Conservation (phyloP, 805 yeast genomes). For the Yamadazyma sp. region DNA sequence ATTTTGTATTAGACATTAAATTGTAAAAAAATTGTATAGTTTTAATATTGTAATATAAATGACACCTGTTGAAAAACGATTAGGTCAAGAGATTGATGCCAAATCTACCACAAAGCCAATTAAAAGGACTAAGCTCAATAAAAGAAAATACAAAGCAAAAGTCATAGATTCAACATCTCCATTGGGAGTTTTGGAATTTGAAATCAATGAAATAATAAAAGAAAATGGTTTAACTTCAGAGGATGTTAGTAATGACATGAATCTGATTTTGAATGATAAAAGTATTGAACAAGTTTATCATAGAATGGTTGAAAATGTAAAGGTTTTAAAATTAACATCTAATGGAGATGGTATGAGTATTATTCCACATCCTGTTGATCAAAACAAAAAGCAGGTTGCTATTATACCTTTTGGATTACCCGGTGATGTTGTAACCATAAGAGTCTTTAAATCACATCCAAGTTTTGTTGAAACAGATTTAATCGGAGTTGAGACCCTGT, state of each 20-base stretch:
- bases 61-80: conserved; percentile 7
- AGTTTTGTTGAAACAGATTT: conserved; percentile 73
- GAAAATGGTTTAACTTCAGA: conserved; percentile 41
- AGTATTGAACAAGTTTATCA: conserved; percentile 50
- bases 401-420: conserved; percentile 86
- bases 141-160: conserved; percentile 58
- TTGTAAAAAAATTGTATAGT: conserved; percentile 2
- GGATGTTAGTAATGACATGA: conserved; percentile 63
- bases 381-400: conserved; percentile 53
- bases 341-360: conserved; percentile 88
- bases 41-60: conserved; percentile 1
- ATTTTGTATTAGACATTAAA: too few relatives aligned
- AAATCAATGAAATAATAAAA: conserved; percentile 58
- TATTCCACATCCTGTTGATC: conserved; percentile 53
- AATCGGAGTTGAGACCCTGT: conserved; percentile 41
- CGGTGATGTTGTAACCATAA: conserved; percentile 72
- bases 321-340: conserved; percentile 58
- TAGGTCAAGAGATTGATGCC: conserved; percentile 8
- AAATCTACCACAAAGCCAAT: conserved; percentile 9
- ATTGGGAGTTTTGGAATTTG: conserved; percentile 71
- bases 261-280: conserved; percentile 58
- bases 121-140: conserved; percentile 24
- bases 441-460: conserved; percentile 77
- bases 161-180: conserved; percentile 75
- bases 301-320: conserved; percentile 55